These are phyloP conservation scores for Boletus albobrunnescens DNA, from an alignment of 1,284 basidiomycete species.

Conservation along the genomic window DNA sequence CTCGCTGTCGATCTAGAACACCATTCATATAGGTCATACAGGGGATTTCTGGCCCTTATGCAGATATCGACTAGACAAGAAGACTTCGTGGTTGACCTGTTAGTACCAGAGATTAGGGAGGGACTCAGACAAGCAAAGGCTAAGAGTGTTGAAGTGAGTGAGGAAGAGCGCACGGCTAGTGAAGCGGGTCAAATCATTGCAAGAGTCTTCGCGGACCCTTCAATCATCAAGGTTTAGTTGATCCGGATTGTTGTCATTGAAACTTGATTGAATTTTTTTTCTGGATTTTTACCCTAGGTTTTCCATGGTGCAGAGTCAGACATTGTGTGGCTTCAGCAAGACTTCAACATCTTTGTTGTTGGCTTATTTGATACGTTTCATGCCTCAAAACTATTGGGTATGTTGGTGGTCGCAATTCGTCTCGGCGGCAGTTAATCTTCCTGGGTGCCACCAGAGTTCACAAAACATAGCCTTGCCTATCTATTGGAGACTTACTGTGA, in stretches of 20 bases:
- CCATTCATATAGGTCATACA: conserved; percentile 82
- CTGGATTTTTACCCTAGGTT: conserved; percentile 45
- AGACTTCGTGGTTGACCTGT: conserved; percentile 86
- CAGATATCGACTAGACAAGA: conserved; percentile 83
- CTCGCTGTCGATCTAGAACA: conserved; percentile 95
- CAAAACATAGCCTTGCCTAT: conserved; percentile 77
- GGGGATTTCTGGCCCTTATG: conserved; percentile 90
- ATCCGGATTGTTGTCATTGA: background rate
- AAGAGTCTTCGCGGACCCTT: conserved; percentile 75
- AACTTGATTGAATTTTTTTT: background rate
- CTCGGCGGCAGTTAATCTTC: conserved; percentile 2
- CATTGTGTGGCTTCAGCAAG: conserved; percentile 93
- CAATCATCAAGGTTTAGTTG: conserved; percentile 72
- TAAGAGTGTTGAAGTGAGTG: conserved; percentile 12
- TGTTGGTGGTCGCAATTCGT: conserved; percentile 10
- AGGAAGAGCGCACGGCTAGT: conserved; percentile 17
- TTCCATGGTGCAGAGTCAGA: conserved; percentile 95
- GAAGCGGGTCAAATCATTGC: conserved; percentile 53
- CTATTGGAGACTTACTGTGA: conserved; percentile 89
- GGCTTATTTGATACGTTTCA: conserved; percentile 97
- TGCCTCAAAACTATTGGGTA: conserved; percentile 82
- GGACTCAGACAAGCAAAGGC: conserved; percentile 50
- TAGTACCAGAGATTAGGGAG: conserved; percentile 65
- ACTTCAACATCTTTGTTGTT: conserved; percentile 92
- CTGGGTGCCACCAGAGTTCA: conserved; percentile 54